Evolutionary conservation across 2,329 filamentous ascomycete species (phyloP), one percentile per base, ranked within the genome.

Genomic region (Davidsoniella eucalypti): DNA sequence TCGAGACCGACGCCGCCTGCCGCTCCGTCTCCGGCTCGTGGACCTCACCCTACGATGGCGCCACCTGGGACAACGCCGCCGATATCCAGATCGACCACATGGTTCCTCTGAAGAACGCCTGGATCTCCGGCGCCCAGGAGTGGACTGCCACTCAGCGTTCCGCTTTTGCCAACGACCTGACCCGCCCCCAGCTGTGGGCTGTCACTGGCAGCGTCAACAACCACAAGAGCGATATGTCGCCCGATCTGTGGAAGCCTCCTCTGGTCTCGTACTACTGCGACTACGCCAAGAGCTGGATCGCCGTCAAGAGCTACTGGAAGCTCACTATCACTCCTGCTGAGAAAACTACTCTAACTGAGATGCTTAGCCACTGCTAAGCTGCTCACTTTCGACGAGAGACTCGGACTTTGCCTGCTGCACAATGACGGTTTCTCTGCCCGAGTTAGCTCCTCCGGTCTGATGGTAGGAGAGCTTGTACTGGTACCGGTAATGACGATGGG

Each of bases 61-160:
- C 67, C 0, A 77, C 70, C 1, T 87, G 82, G 80, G 81, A 76
- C 0, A 67, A 69, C 0, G 75, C 83, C 1, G 73, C 70, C 16
- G 82, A 88, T 57, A 63, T 92, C 1, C 84, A 90, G 57, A 90
- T 92, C 53, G 86, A 92, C 62, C 86, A 92, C 61, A 71, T 92
- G 65, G 83, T 93, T 2, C 84, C 86, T 1, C 63, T 93, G 54
- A 80, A 81, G 60, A 86, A 88, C 59, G 84, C 84, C 4, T 90
- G 84, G 84, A 78, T 82, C 54, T 84, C 80, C 42, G 84, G 84
- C 17, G 84, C 85, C 10, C 71, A 73, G 6, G 63, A 67, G 1
- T 90, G 85, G 86, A 84, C 83, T 0, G 80, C 80, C 0, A 65
- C 70, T 17, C 70, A 74, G 58, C 76, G 86, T 51, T 67, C 80